Evolutionary conservation across 208 protist species (phyloP), one percentile per base, ranked within the genome.

Genomic region (Leishmania gerbilli): DNA sequence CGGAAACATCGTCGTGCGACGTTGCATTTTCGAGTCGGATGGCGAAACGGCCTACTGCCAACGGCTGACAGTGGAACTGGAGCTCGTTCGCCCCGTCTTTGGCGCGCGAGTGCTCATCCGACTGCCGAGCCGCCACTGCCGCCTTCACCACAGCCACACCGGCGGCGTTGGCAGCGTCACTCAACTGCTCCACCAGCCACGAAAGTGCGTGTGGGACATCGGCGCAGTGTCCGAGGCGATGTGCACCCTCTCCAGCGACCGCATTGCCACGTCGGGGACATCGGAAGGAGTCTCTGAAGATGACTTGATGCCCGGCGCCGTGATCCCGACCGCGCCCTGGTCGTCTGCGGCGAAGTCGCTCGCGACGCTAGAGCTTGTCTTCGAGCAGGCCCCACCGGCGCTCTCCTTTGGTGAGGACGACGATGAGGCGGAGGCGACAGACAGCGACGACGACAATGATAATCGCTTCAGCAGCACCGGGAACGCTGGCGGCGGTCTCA

Each of bases 131-230:
- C 85, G 86, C 27, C 80, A 89, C 79, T 94, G 86, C 75, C 84
- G 90, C 17, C 45, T 96, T 17, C 79, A 89, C 56, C 80, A 77
- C 47, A 84, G 86, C 42, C 76, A 86, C 84, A 92, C 88, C 17
- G 79, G 87, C 40, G 87, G 90, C 15, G 77, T 96, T 11, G 92
- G 85, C 71, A 82, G 75, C 37, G 82, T 87, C 6, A 76, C 71
- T 2, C 84, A 87, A 71, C 76, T 83, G 31, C 51, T 81, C 62
- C 74, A 87, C 31, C 79, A 79, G 79, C 85, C 89, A 51, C 91
- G 89, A 55, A 88, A 92, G 77, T 83, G 87, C 47, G 76, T 88
- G 13, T 95, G 89, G 91, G 87, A 92, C 45, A 87, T 93, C 56
- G 84, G 88, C 13, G 79, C 76, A 19, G 84, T 95, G 7, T 71